phyloP scores from a whole-genome alignment of 108 stramenopile species.

The Pseudonitzschia multiseries region DNA sequence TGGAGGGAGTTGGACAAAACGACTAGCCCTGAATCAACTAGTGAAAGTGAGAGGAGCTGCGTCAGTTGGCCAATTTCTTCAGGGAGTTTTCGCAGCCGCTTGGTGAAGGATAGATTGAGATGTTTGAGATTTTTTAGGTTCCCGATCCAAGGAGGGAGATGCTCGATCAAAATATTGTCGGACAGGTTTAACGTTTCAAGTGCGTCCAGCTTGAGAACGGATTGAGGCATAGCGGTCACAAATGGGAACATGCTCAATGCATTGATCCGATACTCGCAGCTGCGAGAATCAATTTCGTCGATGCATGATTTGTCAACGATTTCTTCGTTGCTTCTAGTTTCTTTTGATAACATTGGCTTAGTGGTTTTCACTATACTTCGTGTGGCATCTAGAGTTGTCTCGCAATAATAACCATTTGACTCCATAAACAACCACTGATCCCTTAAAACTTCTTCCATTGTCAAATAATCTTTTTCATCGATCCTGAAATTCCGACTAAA shows the following conservation, averaged over 20 bases:
- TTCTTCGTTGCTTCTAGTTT: neutral
- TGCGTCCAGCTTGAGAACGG: neutral
- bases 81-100: neutral
- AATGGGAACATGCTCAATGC: neutral
- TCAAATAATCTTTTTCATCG: constrained; percentile 1
- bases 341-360: neutral
- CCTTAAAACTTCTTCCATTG: neutral
- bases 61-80: neutral
- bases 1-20: neutral
- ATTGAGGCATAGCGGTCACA: neutral
- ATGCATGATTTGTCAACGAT: neutral
- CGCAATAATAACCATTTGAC: too few relatives aligned
- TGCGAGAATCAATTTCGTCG: neutral
- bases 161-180: neutral
- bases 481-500: neutral
- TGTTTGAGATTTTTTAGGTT: neutral
- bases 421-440: neutral
- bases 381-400: neutral
- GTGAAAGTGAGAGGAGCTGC: neutral
- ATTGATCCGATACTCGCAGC: neutral
- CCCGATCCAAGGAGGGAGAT: neutral
- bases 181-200: neutral
- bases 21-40: neutral
- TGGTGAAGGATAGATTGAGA: neutral
- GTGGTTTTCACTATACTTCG: neutral